Percentiles rank a stretch among this genome's conserved stretches.
Evolutionary conservation across 176 grass and related monocot genomes (phyloP).

Genomic region (Saccharum spontaneum): DNA sequence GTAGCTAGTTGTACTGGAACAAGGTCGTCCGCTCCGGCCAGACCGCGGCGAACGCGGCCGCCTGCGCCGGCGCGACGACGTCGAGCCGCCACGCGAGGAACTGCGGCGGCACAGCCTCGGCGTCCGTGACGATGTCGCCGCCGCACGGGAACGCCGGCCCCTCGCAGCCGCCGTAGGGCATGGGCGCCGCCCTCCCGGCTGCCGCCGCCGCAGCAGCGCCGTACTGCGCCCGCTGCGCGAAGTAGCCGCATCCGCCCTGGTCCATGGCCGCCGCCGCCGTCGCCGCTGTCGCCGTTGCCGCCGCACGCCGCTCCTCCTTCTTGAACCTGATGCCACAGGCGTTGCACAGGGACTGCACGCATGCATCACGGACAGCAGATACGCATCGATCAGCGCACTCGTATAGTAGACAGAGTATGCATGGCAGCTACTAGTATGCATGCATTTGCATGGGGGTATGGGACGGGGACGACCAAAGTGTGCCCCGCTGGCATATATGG

Average conservation of each 20-base stretch:
- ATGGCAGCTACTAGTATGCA: neutral
- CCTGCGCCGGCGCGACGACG: slow-evolving; percentile 37
- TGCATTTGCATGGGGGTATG: neutral
- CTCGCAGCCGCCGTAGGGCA: slow-evolving; percentile 21
- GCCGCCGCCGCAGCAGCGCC: neutral
- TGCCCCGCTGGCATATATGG: neutral
- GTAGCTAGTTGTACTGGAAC: slow-evolving; percentile 56
- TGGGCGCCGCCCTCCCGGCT: neutral
- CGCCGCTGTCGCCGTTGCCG: neutral
- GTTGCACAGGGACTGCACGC: slow-evolving; percentile 66
- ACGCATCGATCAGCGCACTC: neutral
- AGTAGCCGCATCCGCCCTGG: slow-evolving; percentile 30
- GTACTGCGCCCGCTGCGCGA: slow-evolving; percentile 19
- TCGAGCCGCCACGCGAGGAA: slow-evolving; percentile 58
- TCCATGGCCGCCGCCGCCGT: neutral
- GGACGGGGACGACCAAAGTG: neutral
- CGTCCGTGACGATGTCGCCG: neutral
- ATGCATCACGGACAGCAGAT: neutral
- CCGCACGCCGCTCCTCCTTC: slow-evolving; percentile 70
- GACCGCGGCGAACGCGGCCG: slow-evolving; percentile 35
- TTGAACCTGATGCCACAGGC: slow-evolving; percentile 83
- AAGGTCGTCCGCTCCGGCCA: slow-evolving; percentile 39
- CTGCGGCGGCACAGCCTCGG: neutral
- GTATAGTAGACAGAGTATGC: neutral
- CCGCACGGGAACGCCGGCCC: neutral